phyloP scores from a whole-genome alignment of 1,284 basidiomycete species.

The Ustilago trichophora region DNA sequence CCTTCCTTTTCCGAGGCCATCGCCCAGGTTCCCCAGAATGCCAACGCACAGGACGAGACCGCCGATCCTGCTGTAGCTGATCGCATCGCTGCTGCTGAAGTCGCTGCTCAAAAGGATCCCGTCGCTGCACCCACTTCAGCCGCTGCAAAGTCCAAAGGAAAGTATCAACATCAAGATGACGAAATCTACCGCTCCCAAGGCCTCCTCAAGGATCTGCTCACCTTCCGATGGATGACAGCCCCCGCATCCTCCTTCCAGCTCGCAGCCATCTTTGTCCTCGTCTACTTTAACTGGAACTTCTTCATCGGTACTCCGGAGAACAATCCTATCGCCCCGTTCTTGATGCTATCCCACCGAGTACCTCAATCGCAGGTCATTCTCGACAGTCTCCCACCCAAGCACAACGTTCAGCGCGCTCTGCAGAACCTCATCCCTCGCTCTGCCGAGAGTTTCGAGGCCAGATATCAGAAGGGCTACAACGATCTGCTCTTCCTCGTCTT shows the following conservation, averaged over 20 bases:
- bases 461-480: conserved; percentile 60
- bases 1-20: conserved; percentile 46
- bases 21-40: conserved; percentile 40
- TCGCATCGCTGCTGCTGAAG: conserved; percentile 25
- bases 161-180: conserved; percentile 19
- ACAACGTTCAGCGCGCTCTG: conserved; percentile 17
- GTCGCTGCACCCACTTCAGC: conserved; percentile 23
- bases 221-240: conserved; percentile 61
- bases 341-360: conserved; percentile 78
- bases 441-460: conserved; percentile 26
- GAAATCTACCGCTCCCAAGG: conserved; percentile 45
- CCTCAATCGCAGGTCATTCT: conserved; percentile 70
- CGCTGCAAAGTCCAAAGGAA: conserved; percentile 9
- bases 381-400: conserved; percentile 37
- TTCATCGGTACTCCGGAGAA: conserved; percentile 69
- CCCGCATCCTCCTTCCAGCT: conserved; percentile 67
- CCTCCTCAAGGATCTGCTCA: conserved; percentile 44
- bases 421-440: conserved; percentile 39
- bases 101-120: conserved; percentile 16
- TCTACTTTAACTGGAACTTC: conserved; percentile 78
- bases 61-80: conserved; percentile 41
- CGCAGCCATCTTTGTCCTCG: conserved; percentile 76
- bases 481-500: conserved; percentile 87
- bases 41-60: conserved; percentile 42
- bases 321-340: conserved; percentile 81